Evolutionary conservation across 2,329 filamentous ascomycete species (phyloP).

Genomic region (Eurotiales sp.): DNA sequence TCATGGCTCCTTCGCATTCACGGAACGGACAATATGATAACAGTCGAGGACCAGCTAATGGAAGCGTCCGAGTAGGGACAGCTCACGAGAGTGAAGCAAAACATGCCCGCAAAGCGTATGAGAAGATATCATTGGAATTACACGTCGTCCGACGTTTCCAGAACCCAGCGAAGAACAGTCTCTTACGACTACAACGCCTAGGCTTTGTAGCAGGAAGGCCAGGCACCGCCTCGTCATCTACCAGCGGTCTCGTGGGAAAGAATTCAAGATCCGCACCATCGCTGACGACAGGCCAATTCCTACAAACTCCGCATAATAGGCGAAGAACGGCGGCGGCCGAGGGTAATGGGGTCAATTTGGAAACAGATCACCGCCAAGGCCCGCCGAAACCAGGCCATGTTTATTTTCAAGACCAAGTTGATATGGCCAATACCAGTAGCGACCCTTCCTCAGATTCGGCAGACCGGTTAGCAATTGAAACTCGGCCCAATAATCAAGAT

Average conservation of each 20-base stretch:
- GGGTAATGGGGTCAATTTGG: background rate
- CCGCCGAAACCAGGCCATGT: slow-evolving; percentile 19
- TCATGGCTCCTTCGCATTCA: slow-evolving; percentile 24
- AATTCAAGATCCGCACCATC: slow-evolving; percentile 34
- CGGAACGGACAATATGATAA: slow-evolving; percentile 31
- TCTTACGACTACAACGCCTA: slow-evolving; percentile 34
- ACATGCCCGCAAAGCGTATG: slow-evolving; percentile 42
- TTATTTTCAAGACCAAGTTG: slow-evolving; percentile 31
- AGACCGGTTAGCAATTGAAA: slow-evolving; percentile 21
- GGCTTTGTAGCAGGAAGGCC: slow-evolving; percentile 20
- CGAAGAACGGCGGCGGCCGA: slow-evolving; percentile 17
- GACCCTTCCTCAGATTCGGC: slow-evolving; percentile 20
- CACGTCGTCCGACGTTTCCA: slow-evolving; percentile 45
- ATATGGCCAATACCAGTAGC: slow-evolving; percentile 23
- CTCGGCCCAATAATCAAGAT: slow-evolving; percentile 33
- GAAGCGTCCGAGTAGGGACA: slow-evolving; percentile 25
- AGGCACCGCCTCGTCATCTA: slow-evolving; percentile 14
- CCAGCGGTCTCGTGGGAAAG: slow-evolving; percentile 24
- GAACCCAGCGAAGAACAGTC: slow-evolving; percentile 42
- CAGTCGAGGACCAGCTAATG: slow-evolving; percentile 27
- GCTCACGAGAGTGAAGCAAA: slow-evolving; percentile 35
- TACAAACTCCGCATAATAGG: slow-evolving; percentile 22
- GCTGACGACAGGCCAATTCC: slow-evolving; percentile 21
- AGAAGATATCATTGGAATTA: slow-evolving; percentile 40
- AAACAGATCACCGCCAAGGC: slow-evolving; percentile 6